Percentiles rank a stretch among this genome's conserved stretches.
Conservation (phyloP, 1,284 basidiomycete genomes). For the Ceratobasidium sp. region DNA sequence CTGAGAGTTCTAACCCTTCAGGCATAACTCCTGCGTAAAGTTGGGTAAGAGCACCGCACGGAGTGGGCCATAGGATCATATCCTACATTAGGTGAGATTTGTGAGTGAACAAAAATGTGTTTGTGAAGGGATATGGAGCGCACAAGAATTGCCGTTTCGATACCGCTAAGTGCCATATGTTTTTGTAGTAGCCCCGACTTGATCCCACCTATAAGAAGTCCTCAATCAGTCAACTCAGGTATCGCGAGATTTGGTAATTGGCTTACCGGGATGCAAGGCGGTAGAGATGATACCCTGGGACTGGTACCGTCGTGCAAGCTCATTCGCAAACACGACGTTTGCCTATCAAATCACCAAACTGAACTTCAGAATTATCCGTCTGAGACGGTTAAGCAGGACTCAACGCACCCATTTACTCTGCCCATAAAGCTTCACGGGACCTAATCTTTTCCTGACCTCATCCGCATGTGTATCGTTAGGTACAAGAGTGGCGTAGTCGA, state of each 20-base stretch:
- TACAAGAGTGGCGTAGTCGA: constrained; percentile 26
- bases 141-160: constrained; percentile 2
- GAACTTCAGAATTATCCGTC: neutral
- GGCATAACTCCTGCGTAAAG: constrained; percentile 45
- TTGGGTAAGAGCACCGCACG: constrained; percentile 45
- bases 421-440: constrained; percentile 23
- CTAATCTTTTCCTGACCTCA: constrained; percentile 30
- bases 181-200: constrained; percentile 53
- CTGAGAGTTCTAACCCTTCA: constrained; percentile 36
- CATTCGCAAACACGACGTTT: constrained; percentile 56
- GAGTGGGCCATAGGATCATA: constrained; percentile 28
- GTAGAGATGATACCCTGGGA: constrained; percentile 58
- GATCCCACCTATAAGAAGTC: constrained; percentile 36
- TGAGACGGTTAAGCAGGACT: neutral
- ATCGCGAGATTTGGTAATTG: neutral
- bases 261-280: constrained; percentile 56
- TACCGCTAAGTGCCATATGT: constrained; percentile 47
- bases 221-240: neutral
- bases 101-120: neutral
- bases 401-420: constrained; percentile 45
- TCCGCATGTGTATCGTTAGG: constrained; percentile 20
- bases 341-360: constrained; percentile 49
- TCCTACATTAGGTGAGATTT: constrained; percentile 9
- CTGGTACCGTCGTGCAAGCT: constrained; percentile 58
- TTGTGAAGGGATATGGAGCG: neutral